Conservation (phyloP, 139 green algal species). For the Prasinococcaceae sp. region DNA sequence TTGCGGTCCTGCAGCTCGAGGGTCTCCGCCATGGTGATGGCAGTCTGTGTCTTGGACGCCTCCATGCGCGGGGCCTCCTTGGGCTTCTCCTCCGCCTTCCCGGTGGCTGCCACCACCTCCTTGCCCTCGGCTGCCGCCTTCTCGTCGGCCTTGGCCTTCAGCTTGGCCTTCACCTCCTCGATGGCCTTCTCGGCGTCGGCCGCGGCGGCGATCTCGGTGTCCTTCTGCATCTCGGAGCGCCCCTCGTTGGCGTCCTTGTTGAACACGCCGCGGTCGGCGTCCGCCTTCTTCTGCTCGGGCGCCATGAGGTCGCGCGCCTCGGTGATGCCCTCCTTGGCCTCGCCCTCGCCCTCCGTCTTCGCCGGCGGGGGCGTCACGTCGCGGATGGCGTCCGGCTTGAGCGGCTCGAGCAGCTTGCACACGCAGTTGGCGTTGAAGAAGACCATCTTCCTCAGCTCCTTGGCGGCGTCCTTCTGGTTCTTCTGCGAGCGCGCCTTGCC, state of each 20-base stretch:
- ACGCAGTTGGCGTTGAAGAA: slow-evolving; percentile 85
- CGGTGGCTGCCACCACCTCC: slow-evolving; percentile 22
- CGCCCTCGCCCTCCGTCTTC: slow-evolving; percentile 12
- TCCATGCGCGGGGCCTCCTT: not conserved
- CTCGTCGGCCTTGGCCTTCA: too few species aligned
- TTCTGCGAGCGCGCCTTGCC: slow-evolving; percentile 30
- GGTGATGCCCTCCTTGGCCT: slow-evolving; percentile 16
- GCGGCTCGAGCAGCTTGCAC: slow-evolving; percentile 59
- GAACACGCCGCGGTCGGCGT: too few species aligned
- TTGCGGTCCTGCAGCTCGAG: slow-evolving; percentile 52
- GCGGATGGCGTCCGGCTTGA: slow-evolving; percentile 30
- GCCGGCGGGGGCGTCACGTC: not conserved
- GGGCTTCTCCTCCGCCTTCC: slow-evolving; percentile 7
- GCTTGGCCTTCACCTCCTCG: not conserved
- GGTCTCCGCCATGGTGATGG: slow-evolving; percentile 77
- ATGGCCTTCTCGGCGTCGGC: not conserved
- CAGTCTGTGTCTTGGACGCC: slow-evolving; percentile 61
- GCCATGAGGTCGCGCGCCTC: too few species aligned
- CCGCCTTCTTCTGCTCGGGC: too few species aligned
- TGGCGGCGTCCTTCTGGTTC: slow-evolving; percentile 48
- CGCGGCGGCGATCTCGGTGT: not conserved
- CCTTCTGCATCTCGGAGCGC: too few species aligned
- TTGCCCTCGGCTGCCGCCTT: not conserved
- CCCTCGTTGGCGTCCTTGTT: too few species aligned
- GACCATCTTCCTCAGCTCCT: slow-evolving; percentile 83